Percentiles rank a stretch among this genome's conserved stretches.
Conservation (phyloP, 805 yeast species). For the Candida mattraensis region DNA sequence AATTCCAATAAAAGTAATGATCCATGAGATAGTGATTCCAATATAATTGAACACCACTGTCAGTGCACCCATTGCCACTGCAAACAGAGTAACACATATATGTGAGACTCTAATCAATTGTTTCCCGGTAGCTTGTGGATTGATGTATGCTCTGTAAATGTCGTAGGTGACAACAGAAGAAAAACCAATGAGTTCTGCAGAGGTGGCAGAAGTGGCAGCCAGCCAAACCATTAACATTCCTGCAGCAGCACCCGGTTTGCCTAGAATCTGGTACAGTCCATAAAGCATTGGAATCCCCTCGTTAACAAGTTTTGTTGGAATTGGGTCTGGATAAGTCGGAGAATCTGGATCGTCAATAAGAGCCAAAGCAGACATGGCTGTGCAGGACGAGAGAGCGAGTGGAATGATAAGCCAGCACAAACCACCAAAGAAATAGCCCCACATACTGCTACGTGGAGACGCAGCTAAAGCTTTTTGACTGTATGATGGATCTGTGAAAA, state of each 20-base stretch:
- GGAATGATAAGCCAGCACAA: slow-evolving; percentile 36
- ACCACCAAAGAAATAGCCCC: slow-evolving; percentile 34
- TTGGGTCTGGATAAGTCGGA: slow-evolving; percentile 42
- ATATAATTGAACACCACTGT: slow-evolving; percentile 41
- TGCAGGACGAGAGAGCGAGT: slow-evolving; percentile 29
- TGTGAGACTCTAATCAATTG: slow-evolving; percentile 39
- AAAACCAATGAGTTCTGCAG: slow-evolving; percentile 42
- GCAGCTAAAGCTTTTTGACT: slow-evolving; percentile 35
- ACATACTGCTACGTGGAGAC: slow-evolving; percentile 27
- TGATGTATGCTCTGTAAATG: slow-evolving; percentile 39
- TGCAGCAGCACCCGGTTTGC: slow-evolving; percentile 43
- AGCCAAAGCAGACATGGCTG: slow-evolving; percentile 38
- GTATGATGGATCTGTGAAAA: slow-evolving; percentile 33
- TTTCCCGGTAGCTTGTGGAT: slow-evolving; percentile 39
- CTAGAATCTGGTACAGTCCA: slow-evolving; percentile 35
- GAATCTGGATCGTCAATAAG: slow-evolving; percentile 33
- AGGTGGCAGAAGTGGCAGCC: slow-evolving; percentile 43
- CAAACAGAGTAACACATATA: slow-evolving; percentile 38
- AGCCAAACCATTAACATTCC: slow-evolving; percentile 40
- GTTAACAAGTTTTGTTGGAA: slow-evolving; percentile 38
- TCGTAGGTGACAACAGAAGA: slow-evolving; percentile 42
- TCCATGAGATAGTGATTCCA: slow-evolving; percentile 43
- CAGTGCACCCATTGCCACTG: slow-evolving; percentile 41
- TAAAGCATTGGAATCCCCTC: slow-evolving; percentile 41
- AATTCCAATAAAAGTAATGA: slow-evolving; percentile 47